A percentile compares a stretch with the other conserved stretches of the same genome.
Evolutionary conservation across 2,329 filamentous ascomycete genomes (phyloP).

Genomic region (Talaromyces marneffei): DNA sequence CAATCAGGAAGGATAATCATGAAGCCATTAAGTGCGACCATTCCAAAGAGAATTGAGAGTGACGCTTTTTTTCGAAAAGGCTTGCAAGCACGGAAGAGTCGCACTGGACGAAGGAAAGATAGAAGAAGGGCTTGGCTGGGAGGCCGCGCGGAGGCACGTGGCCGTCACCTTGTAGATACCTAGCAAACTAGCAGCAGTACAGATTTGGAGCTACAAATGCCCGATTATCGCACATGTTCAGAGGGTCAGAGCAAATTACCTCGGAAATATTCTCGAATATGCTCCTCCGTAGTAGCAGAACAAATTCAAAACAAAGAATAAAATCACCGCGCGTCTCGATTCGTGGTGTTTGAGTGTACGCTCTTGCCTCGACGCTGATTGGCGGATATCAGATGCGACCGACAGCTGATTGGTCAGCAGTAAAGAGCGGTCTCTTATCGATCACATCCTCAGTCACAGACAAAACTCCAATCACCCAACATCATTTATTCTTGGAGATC

Average conservation of each 20-base stretch:
- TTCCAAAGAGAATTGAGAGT: background rate
- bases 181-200: background rate
- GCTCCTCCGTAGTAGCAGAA: too few relatives aligned
- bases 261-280: too few relatives aligned
- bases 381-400: background rate
- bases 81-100: too few relatives aligned
- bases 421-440: background rate
- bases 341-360: background rate
- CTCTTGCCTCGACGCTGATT: background rate
- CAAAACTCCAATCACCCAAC: background rate
- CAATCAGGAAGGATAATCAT: background rate
- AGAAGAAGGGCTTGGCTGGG: background rate
- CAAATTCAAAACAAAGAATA: background rate
- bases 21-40: background rate
- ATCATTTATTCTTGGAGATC: background rate
- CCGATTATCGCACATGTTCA: background rate
- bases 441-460: background rate
- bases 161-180: background rate
- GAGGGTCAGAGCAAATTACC: too few relatives aligned
- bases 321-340: too few relatives aligned
- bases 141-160: conserved; percentile 11
- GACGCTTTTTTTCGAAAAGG: too few relatives aligned
- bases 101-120: background rate
- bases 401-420: background rate
- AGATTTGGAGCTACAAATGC: background rate